These are phyloP conservation scores for Angomonas deanei DNA, from an alignment of 208 protist species.

Conservation along the genomic window DNA sequence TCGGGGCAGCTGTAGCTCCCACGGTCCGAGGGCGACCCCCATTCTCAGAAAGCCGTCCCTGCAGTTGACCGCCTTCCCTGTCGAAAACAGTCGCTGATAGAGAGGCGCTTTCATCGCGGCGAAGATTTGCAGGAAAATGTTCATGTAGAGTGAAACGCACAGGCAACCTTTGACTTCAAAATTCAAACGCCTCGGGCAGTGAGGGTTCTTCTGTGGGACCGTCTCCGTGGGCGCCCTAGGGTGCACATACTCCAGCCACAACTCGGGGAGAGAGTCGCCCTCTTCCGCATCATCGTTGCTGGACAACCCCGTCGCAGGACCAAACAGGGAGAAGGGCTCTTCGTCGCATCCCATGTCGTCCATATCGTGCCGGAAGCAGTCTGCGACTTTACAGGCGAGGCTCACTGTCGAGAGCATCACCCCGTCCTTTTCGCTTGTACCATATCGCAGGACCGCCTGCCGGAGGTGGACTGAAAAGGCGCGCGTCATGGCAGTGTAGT, in stretches of 20 bases:
- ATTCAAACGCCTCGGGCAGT: background rate
- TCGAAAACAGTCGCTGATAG: background rate
- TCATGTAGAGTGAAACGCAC: slow-evolving; percentile 1
- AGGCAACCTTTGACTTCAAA: background rate
- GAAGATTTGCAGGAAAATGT: slow-evolving; percentile 1
- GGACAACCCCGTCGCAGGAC: background rate
- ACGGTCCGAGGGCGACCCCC: background rate
- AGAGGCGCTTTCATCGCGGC: slow-evolving; percentile 1
- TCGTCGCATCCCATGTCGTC: background rate
- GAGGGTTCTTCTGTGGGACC: too few relatives aligned
- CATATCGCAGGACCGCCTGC: background rate
- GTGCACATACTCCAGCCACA: too few relatives aligned
- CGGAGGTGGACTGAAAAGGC: background rate
- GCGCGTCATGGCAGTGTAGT: background rate
- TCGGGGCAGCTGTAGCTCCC: background rate
- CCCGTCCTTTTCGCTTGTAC: background rate
- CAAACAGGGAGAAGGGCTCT: background rate
- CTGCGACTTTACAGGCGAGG: background rate
- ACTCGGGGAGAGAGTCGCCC: background rate
- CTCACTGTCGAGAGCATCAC: background rate
- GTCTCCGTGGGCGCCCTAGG: too few relatives aligned
- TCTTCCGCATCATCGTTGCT: background rate
- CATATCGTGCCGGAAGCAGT: background rate
- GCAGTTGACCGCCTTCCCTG: background rate
- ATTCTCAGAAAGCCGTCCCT: background rate